Percentiles rank a stretch among this genome's conserved stretches.
Conservation (phyloP, 208 protist species). For the Wallacemonas sp. region DNA sequence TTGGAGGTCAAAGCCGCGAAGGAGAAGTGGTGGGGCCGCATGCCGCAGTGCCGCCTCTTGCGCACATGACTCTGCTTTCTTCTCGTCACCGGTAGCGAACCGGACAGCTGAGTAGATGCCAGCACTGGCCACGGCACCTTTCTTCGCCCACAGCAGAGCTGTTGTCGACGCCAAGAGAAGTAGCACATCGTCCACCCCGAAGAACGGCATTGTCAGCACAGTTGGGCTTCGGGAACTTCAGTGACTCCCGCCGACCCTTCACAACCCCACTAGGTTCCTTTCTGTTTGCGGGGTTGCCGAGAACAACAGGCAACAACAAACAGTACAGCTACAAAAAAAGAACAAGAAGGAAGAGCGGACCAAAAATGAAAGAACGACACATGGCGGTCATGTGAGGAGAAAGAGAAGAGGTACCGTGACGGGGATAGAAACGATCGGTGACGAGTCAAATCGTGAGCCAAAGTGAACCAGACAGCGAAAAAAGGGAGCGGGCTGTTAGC, state of each 20-base stretch:
- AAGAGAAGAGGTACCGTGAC: too few relatives aligned
- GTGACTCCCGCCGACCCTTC: too few relatives aligned
- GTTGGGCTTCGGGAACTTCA: too few relatives aligned
- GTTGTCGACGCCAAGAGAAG: slow-evolving; percentile 69
- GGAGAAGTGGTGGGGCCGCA: slow-evolving; percentile 5
- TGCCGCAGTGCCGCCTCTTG: slow-evolving; percentile 7
- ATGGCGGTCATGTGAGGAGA: background rate
- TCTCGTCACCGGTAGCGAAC: slow-evolving; percentile 25
- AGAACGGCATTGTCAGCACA: slow-evolving; percentile 80
- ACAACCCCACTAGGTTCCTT: too few relatives aligned
- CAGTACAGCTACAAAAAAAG: slow-evolving; percentile 7
- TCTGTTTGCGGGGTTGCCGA: too few relatives aligned
- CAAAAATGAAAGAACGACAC: too few relatives aligned
- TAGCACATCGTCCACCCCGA: slow-evolving; percentile 79
- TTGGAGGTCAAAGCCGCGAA: slow-evolving; percentile 38
- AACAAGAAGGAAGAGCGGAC: slow-evolving; percentile 11
- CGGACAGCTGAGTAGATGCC: slow-evolving; percentile 30
- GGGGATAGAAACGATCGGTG: too few relatives aligned
- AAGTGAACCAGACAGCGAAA: too few relatives aligned
- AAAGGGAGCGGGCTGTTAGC: too few relatives aligned
- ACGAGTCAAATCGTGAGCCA: too few relatives aligned
- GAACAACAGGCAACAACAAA: background rate
- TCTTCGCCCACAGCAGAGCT: slow-evolving; percentile 62
- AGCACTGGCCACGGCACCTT: slow-evolving; percentile 38
- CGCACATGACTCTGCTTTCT: slow-evolving; percentile 28